Conservation (phyloP, 1,139 yeast genomes). For the Scheffersomyces cryptocercus region DNA sequence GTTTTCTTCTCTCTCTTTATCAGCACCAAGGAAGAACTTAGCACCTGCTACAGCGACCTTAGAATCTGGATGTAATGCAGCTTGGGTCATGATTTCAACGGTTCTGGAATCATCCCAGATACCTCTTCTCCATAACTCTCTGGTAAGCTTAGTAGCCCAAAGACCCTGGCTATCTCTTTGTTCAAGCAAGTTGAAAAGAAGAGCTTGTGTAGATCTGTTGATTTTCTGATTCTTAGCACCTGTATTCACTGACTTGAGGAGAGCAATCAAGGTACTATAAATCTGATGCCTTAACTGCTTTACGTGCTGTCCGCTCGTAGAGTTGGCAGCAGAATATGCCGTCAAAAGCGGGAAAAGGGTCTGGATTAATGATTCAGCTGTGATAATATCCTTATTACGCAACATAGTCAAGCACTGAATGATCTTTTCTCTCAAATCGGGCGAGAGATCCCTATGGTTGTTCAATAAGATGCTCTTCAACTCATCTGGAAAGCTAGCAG, state of each 20-base stretch:
- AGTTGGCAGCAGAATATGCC: conserved; percentile 43
- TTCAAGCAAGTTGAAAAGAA: conserved; percentile 80
- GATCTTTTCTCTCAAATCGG: conserved; percentile 86
- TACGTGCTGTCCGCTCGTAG: conserved; percentile 69
- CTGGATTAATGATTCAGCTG: conserved; percentile 79
- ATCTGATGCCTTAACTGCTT: conserved; percentile 82
- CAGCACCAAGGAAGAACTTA: conserved; percentile 89
- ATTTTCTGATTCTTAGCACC: conserved; percentile 85
- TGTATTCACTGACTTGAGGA: conserved; percentile 79
- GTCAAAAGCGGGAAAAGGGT: conserved; percentile 83
- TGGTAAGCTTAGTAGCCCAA: conserved; percentile 94
- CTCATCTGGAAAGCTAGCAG: conserved; percentile 81
- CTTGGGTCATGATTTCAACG: conserved; percentile 95
- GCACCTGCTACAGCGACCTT: conserved; percentile 92
- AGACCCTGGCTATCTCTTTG: conserved; percentile 80
- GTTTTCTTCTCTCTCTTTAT: conserved; percentile 88
- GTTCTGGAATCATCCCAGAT: conserved; percentile 98
- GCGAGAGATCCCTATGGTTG: conserved; percentile 80
- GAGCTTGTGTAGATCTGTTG: conserved; percentile 87
- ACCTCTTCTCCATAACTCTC: conserved; percentile 96
- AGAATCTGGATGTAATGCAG: conserved; percentile 82
- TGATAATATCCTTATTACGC: conserved; percentile 80
- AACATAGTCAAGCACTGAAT: conserved; percentile 87
- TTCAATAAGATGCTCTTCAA: conserved; percentile 64
- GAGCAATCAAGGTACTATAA: conserved; percentile 72